Evolutionary conservation across 2,329 filamentous ascomycete genomes (phyloP), one percentile per base, ranked within the genome.

Genomic region (Trichoderma lentiforme): DNA sequence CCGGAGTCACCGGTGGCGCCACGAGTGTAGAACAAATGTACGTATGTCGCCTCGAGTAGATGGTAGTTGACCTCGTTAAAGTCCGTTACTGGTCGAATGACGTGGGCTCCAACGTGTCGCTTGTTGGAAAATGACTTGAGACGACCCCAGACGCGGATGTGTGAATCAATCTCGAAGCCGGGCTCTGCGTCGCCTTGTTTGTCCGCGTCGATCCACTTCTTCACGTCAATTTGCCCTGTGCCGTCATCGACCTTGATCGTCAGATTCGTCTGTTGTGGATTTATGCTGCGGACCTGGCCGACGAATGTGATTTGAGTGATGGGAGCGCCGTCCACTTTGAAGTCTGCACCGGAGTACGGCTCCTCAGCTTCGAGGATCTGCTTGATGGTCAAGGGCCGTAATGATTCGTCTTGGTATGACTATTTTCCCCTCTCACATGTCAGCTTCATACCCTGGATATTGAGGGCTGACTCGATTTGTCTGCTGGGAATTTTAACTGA

Each of bases 241-340:
- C 96, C 96, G 82, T 99, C 96, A 83, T 99, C 96, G 77, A 99
- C 86, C 78, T 91, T 93, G 87, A 97, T 97, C 60, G 93, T 97
- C 76, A 94, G 90, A 84, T 97, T 97, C 76, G 95, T 98, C 53
- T 92, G 89, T 84, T 97, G 94, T n/a, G 89, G 88, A 79, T 90
- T 92, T 82, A 98, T 90, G 82, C 91, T 91, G 80, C 94, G 93
- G 77, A 99, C 91, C 86, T 98, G 95, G 67, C 93, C 96, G 73
- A 99, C 90, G 76, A 98, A 91, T 34, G 93, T 95, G 76, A 84
- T 80, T 84, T 95, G 88, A 56, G 90, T 91, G 73, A 95, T 85
- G 74, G 92, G 88, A 61, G 86, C 83, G 75, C 90, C 91, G 83
- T 98, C 96, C 78, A 98, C 92, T 74, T 90, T 90, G 87, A 97